These are phyloP conservation scores for Xylaria sp. DNA, from an alignment of 2,329 filamentous ascomycete genomes.

Conservation along the genomic window DNA sequence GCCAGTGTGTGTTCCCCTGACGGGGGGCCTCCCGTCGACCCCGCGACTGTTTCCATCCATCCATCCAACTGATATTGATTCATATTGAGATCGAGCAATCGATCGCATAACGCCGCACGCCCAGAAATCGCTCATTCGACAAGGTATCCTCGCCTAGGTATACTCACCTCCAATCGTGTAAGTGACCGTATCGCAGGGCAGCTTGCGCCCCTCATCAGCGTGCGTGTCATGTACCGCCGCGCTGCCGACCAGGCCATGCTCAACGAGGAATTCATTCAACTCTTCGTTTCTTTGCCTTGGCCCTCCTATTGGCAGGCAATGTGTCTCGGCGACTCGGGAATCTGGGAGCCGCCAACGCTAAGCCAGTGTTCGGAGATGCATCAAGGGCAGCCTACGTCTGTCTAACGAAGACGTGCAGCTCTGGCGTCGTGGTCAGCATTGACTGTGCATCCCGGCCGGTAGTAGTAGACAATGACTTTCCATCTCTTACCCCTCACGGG, in stretches of 20 bases:
- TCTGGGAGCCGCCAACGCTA: slow-evolving; percentile 6
- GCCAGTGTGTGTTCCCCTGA: slow-evolving; percentile 6
- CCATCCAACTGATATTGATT: neutral
- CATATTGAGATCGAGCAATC: slow-evolving; percentile 17
- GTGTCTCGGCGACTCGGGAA: slow-evolving; percentile 4
- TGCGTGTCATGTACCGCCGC: neutral
- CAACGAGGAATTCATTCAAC: slow-evolving; percentile 21
- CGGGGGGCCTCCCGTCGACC: slow-evolving; percentile 16
- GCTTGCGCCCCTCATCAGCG: slow-evolving; percentile 24
- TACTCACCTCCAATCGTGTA: slow-evolving; percentile 25
- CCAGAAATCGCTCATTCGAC: slow-evolving; percentile 17
- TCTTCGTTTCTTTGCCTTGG: slow-evolving; percentile 8
- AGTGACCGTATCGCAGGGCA: slow-evolving; percentile 17
- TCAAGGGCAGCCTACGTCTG: slow-evolving; percentile 5
- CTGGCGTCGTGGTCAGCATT: slow-evolving; percentile 4
- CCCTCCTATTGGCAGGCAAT: slow-evolving; percentile 21
- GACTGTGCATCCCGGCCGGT: slow-evolving; percentile 13
- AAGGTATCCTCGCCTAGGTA: slow-evolving; percentile 9
- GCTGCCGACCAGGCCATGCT: slow-evolving; percentile 12
- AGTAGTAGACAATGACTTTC: neutral
- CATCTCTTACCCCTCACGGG: neutral
- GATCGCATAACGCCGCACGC: slow-evolving; percentile 26
- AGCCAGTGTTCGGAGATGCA: slow-evolving; percentile 15
- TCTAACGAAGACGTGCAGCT: slow-evolving; percentile 5
- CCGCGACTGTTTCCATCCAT: slow-evolving; percentile 19